phyloP scores from a whole-genome alignment of 208 protist species.

The Crithidia bombi region DNA sequence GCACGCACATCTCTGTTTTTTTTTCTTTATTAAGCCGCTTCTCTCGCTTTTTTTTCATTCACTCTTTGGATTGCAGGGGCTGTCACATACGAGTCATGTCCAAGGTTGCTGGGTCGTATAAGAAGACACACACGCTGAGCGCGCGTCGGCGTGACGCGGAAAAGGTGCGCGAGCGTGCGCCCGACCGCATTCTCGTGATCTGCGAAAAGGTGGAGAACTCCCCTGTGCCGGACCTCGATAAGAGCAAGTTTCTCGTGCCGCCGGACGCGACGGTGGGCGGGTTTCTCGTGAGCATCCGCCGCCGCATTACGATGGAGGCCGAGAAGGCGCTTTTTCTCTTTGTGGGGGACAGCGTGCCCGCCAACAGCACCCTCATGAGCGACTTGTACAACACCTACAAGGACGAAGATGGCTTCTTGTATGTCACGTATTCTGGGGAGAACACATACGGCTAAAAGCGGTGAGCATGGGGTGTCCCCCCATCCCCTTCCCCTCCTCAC shows the following conservation, averaged over 20 bases:
- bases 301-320: conserved; percentile 90
- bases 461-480: no score
- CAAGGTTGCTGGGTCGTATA: conserved; percentile 41
- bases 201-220: conserved; percentile 92
- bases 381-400: conserved; percentile 91
- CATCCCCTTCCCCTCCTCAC: no score
- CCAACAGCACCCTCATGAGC: conserved; percentile 67
- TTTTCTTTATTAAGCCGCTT: not conserved
- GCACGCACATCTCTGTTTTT: not conserved
- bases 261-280: conserved; percentile 91
- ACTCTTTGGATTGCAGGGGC: not conserved
- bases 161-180: conserved; percentile 70
- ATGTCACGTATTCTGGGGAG: conserved; percentile 89
- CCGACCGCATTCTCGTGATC: conserved; percentile 91
- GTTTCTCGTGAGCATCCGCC: conserved; percentile 94
- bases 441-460: conserved; percentile 86
- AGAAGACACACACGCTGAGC: conserved; percentile 73
- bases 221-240: conserved; percentile 91
- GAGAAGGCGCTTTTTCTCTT: conserved; percentile 96
- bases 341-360: conserved; percentile 89
- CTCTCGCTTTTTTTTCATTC: not conserved
- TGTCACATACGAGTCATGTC: conserved; percentile 1
- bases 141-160: conserved; percentile 67
- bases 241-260: conserved; percentile 92
- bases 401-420: conserved; percentile 95